Evolutionary conservation across 2,329 filamentous ascomycete genomes (phyloP).

Genomic region (Cordyceps farinosa): DNA sequence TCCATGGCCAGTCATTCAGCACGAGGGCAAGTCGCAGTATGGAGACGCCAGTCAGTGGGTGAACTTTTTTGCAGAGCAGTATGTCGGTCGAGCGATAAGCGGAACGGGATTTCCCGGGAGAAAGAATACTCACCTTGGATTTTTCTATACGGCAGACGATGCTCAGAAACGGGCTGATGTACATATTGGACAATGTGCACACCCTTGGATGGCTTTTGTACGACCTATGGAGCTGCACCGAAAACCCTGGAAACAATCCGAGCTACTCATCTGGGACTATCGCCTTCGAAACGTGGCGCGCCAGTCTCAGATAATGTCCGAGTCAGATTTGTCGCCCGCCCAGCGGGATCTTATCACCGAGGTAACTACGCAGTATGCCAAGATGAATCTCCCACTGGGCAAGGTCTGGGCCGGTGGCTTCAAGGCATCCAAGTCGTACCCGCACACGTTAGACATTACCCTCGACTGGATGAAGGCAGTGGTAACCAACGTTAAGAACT

Average conservation of each 20-base stretch:
- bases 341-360: slow-evolving; percentile 42
- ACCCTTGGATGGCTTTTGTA: slow-evolving; percentile 51
- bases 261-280: slow-evolving; percentile 55
- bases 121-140: slow-evolving; percentile 30
- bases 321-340: slow-evolving; percentile 40
- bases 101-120: not conserved
- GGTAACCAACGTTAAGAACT: slow-evolving; percentile 29
- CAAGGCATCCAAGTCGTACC: slow-evolving; percentile 22
- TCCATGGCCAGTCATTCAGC: slow-evolving; percentile 3
- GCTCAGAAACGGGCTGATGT: slow-evolving; percentile 31
- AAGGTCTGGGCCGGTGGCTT: slow-evolving; percentile 46
- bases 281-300: slow-evolving; percentile 28
- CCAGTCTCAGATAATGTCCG: slow-evolving; percentile 19
- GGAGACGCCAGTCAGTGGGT: slow-evolving; percentile 8
- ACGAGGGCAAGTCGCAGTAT: not conserved
- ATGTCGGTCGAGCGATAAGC: not conserved
- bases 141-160: slow-evolving; percentile 49
- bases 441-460: slow-evolving; percentile 41
- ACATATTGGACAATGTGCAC: slow-evolving; percentile 25
- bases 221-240: slow-evolving; percentile 40
- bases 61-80: slow-evolving; percentile 2
- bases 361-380: slow-evolving; percentile 26
- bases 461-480: slow-evolving; percentile 35
- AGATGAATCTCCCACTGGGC: slow-evolving; percentile 30
- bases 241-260: slow-evolving; percentile 32